These are phyloP conservation scores for Kazachstania taianensis DNA, from an alignment of 805 yeast genomes.

Conservation along the genomic window DNA sequence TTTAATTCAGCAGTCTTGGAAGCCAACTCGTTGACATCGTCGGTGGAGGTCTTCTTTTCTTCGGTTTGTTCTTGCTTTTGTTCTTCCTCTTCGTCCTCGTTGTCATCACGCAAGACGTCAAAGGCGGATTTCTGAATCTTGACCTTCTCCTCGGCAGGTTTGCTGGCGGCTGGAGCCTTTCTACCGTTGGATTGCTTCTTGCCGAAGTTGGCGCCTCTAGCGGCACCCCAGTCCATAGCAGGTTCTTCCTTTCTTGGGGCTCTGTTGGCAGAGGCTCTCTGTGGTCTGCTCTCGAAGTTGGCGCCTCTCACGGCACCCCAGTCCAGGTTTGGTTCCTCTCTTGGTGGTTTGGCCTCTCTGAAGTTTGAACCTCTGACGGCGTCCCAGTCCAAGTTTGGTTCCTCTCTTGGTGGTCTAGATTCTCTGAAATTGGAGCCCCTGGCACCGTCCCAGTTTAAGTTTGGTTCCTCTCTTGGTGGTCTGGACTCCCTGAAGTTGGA, in stretches of 20 bases:
- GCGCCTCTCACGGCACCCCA: slow-evolving; percentile 45
- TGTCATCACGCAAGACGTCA: slow-evolving; percentile 42
- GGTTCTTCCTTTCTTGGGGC: slow-evolving; percentile 26
- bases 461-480: slow-evolving; percentile 30
- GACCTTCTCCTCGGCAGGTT: slow-evolving; percentile 26
- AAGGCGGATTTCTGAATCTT: slow-evolving; percentile 37
- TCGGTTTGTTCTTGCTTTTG: slow-evolving; percentile 9
- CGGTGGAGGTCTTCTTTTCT: slow-evolving; percentile 6
- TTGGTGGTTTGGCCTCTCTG: slow-evolving; percentile 25
- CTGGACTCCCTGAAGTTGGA: slow-evolving; percentile 22
- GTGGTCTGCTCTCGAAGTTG: slow-evolving; percentile 28
- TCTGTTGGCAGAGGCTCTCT: slow-evolving; percentile 23
- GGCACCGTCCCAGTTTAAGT: slow-evolving; percentile 38
- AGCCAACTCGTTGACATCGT: slow-evolving; percentile 21
- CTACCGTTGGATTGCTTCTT: slow-evolving; percentile 20
- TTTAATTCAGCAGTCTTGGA: slow-evolving; percentile 34
- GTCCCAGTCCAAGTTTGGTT: slow-evolving; percentile 35
- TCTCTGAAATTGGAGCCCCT: slow-evolving; percentile 35
- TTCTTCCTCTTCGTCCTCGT: slow-evolving; percentile 38
- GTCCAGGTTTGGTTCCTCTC: slow-evolving; percentile 36
- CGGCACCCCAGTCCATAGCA: slow-evolving; percentile 26
- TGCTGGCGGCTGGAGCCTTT: slow-evolving; percentile 10
- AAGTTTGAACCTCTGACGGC: slow-evolving; percentile 39
- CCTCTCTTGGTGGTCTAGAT: slow-evolving; percentile 27
- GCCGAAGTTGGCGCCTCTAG: slow-evolving; percentile 31